phyloP scores from a whole-genome alignment of 1,284 basidiomycete species.

The Cerrena zonata region DNA sequence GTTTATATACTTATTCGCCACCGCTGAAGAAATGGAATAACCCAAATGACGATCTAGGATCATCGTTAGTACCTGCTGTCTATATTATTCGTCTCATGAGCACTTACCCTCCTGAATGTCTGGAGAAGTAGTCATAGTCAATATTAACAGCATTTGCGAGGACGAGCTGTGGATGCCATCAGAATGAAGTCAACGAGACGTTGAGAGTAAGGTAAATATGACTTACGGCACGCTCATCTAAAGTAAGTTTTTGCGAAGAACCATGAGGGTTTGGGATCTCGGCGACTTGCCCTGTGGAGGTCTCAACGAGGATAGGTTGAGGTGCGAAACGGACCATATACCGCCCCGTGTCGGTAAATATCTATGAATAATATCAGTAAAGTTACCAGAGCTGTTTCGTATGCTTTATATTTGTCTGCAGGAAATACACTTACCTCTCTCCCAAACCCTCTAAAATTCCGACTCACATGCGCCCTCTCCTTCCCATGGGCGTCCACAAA shows the following conservation, averaged over 20 bases:
- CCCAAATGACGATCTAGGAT: no score
- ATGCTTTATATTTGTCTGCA: no score
- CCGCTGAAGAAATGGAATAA: no score
- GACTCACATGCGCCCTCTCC: conserved; percentile 64
- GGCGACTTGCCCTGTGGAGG: no score
- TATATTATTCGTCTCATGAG: no score
- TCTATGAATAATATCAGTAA: conserved; percentile 29
- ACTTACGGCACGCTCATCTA: conserved; percentile 79
- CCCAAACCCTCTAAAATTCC: conserved; percentile 71
- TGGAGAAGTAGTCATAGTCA: conserved; percentile 72
- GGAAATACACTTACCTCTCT: conserved; percentile 61
- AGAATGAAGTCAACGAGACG: background rate
- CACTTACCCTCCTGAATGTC: conserved; percentile 52
- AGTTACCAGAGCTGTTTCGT: no score
- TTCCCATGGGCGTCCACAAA: conserved; percentile 53
- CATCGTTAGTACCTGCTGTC: no score
- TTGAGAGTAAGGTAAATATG: background rate
- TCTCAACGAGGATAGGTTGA: conserved; percentile 9
- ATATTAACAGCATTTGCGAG: conserved; percentile 64
- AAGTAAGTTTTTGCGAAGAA: conserved; percentile 40
- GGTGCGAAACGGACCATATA: conserved; percentile 69
- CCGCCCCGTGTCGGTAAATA: conserved; percentile 80
- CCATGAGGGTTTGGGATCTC: conserved; percentile 8
- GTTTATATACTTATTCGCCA: no score
- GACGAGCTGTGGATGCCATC: conserved; percentile 47